These are phyloP conservation scores for Sophora flavescens DNA, from an alignment of 306 rosid species.

Conservation along the genomic window DNA sequence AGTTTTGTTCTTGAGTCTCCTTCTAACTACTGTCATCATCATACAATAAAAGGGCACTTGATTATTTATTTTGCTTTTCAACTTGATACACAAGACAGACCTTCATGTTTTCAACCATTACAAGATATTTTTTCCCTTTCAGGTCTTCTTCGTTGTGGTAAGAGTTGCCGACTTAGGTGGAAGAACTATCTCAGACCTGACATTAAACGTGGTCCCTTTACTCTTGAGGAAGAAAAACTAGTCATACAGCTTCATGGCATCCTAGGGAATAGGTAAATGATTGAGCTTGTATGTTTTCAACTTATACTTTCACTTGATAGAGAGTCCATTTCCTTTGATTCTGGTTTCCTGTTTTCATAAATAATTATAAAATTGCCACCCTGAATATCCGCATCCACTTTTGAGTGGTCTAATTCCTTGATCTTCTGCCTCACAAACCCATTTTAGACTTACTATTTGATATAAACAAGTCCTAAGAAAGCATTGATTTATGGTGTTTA, in stretches of 20 bases:
- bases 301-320: not conserved
- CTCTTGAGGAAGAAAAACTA: conserved; percentile 81
- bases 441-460: not conserved
- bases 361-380: too few species aligned
- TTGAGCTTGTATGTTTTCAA: not conserved
- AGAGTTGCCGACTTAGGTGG: conserved; percentile 98
- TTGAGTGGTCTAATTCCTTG: not conserved
- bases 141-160: conserved; percentile 99
- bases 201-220: conserved; percentile 91
- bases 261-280: conserved; percentile 84
- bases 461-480: not conserved
- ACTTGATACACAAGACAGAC: not conserved
- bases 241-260: conserved; percentile 96
- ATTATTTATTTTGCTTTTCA: conserved; percentile 31
- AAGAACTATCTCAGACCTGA: conserved; percentile 94
- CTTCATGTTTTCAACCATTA: not conserved
- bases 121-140: not conserved
- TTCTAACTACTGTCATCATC: not conserved
- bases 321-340: too few species aligned
- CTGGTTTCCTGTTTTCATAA: too few species aligned
- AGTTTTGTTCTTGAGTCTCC: not conserved
- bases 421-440: conserved; percentile 10
- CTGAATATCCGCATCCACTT: not conserved
- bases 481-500: not conserved
- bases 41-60: conserved; percentile 17